Evolutionary conservation across 1,139 yeast genomes (phyloP).

Genomic region (Lizanozyma gosingica): DNA sequence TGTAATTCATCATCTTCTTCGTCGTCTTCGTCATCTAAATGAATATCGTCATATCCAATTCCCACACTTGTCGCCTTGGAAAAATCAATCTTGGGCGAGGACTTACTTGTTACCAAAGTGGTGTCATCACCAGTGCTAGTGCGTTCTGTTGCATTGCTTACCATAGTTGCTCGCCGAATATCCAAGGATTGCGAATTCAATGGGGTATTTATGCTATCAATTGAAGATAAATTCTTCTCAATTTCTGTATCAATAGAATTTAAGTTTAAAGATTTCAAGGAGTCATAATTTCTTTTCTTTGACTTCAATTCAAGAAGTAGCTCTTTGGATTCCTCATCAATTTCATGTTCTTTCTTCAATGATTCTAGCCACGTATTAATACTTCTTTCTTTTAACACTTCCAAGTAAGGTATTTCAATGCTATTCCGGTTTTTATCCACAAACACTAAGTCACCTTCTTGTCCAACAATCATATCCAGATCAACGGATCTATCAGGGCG

Average conservation of each 20-base stretch:
- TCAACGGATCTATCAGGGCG: constrained; percentile 31
- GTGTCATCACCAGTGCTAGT: background rate
- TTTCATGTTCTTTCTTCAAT: constrained; percentile 13
- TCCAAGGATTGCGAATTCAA: constrained; percentile 1
- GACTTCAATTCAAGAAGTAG: constrained; percentile 18
- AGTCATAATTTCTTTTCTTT: background rate
- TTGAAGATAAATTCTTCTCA: constrained; percentile 11
- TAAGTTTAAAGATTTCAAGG: background rate
- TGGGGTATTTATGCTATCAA: constrained; percentile 13
- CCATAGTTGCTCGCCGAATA: background rate
- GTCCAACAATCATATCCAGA: constrained; percentile 51
- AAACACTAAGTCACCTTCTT: constrained; percentile 65
- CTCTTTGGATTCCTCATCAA: constrained; percentile 11
- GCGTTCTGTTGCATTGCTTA: background rate
- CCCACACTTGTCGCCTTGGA: background rate
- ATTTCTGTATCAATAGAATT: constrained; percentile 6
- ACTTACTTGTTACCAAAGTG: background rate
- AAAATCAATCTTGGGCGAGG: background rate
- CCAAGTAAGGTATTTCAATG: constrained; percentile 50
- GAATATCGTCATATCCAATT: background rate
- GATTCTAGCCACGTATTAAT: constrained; percentile 24
- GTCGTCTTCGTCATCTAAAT: constrained; percentile 1
- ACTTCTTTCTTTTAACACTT: constrained; percentile 40
- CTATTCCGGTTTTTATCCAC: constrained; percentile 38
- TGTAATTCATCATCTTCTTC: constrained; percentile 4